A percentile compares a stretch with the other conserved stretches of the same genome.
Conservation (phyloP, 495 filamentous ascomycete genomes). For the Pseudoneurospora amorphoporcata region DNA sequence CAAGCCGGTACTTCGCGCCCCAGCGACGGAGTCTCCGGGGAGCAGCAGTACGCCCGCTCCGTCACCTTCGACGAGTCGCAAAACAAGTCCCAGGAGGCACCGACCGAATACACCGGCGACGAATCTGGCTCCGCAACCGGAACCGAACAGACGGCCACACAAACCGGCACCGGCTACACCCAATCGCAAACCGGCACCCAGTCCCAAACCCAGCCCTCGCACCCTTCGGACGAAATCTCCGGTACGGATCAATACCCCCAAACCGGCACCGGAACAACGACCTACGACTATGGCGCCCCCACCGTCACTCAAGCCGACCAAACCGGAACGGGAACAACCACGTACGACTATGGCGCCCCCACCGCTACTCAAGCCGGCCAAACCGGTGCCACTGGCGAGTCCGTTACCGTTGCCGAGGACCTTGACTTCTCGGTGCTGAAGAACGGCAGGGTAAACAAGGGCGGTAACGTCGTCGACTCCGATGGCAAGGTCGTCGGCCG, state of each 20-base stretch:
- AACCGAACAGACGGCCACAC: background rate
- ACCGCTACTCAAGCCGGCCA: background rate
- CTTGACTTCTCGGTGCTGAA: conserved; percentile 56
- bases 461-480: conserved; percentile 61
- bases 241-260: background rate
- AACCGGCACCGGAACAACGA: background rate
- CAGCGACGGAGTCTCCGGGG: background rate
- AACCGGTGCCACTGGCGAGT: background rate
- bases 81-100: background rate
- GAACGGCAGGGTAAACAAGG: conserved; percentile 65
- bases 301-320: background rate
- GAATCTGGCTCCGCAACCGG: background rate
- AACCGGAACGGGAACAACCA: background rate
- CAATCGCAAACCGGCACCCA: background rate
- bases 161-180: background rate
- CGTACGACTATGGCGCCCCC: background rate
- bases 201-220: background rate
- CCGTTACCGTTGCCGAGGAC: conserved; percentile 15
- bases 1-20: background rate
- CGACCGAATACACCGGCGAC: background rate
- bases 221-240: background rate
- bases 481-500: conserved; percentile 63
- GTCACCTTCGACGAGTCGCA: background rate
- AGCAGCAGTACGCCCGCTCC: background rate
- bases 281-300: background rate